Conservation (phyloP, 2,329 filamentous ascomycete genomes). For the Sporothrix globosa region DNA sequence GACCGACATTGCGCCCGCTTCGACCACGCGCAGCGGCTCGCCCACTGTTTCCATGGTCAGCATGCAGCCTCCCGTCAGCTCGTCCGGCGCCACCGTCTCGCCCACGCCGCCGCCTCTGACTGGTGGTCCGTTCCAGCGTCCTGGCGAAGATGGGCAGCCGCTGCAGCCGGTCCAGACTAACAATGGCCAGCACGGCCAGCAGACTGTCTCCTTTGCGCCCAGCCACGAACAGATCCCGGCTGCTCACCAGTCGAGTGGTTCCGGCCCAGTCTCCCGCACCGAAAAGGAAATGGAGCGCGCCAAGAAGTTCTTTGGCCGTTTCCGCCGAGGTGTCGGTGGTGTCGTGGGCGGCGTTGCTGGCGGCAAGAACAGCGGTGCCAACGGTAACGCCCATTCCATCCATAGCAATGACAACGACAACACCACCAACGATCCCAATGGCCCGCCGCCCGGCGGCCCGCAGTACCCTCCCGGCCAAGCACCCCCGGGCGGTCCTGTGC, state of each 20-base stretch:
- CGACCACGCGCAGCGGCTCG: constrained; percentile 5
- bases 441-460: constrained; percentile 39
- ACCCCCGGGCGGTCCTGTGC: constrained; percentile 21
- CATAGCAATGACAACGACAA: constrained; percentile 29
- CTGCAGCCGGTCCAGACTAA: constrained; percentile 15
- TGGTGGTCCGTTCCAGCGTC: constrained; percentile 17
- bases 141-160: constrained; percentile 23
- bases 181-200: not conserved
- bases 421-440: constrained; percentile 33
- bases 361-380: constrained; percentile 32
- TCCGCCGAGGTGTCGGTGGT: constrained; percentile 29
- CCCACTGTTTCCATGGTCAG: constrained; percentile 27
- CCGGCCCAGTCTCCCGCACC: constrained; percentile 13
- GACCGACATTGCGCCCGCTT: not conserved
- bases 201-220: not conserved
- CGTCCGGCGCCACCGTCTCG: constrained; percentile 26
- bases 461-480: constrained; percentile 33
- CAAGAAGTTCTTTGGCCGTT: constrained; percentile 36
- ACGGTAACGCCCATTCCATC: constrained; percentile 5
- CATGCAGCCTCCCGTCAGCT: constrained; percentile 14
- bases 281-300: constrained; percentile 38
- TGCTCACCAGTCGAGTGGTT: not conserved
- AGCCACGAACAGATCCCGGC: constrained; percentile 12
- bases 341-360: constrained; percentile 34
- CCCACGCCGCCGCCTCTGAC: constrained; percentile 26